Evolutionary conservation across 1,284 basidiomycete genomes (phyloP).

Genomic region (Agroathelia rolfsii): DNA sequence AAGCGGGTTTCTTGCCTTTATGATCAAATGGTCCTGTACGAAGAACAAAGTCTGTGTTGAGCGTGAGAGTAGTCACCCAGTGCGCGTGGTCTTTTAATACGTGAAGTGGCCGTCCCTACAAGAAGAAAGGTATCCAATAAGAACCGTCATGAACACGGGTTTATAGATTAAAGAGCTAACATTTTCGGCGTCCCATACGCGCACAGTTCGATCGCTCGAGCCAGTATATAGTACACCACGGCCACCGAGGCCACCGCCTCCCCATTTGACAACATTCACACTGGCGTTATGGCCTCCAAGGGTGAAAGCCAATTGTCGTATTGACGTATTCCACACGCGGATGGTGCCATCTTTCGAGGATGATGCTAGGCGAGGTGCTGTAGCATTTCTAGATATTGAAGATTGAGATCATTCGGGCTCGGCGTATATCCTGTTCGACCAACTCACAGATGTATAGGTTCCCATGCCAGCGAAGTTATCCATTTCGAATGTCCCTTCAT

Average conservation of each 20-base stretch:
- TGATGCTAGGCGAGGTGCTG: constrained; percentile 80
- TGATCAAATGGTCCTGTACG: constrained; percentile 95
- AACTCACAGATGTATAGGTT: constrained; percentile 81
- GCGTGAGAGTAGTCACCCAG: constrained; percentile 95
- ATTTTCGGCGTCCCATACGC: constrained; percentile 84
- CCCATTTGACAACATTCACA: constrained; percentile 96
- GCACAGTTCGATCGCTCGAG: constrained; percentile 87
- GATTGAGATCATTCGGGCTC: neutral
- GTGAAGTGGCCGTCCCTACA: constrained; percentile 56
- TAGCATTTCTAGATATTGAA: constrained; percentile 44
- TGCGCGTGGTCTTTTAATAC: constrained; percentile 93
- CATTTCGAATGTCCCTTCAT: constrained; percentile 93
- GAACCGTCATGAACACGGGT: too few species aligned
- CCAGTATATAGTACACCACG: constrained; percentile 89
- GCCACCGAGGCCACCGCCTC: constrained; percentile 58
- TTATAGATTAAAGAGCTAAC: constrained; percentile 43
- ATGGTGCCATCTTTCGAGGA: constrained; percentile 96
- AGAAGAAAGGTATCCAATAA: constrained; percentile 3
- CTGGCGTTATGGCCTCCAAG: constrained; percentile 91
- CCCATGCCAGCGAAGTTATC: constrained; percentile 95
- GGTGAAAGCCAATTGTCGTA: constrained; percentile 71
- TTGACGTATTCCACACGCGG: constrained; percentile 80
- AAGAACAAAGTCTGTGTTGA: constrained; percentile 92
- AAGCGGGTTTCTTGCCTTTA: constrained; percentile 61
- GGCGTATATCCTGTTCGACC: constrained; percentile 11